Conservation (phyloP, 345 rosid genomes). For the Linum usitatissimum region DNA sequence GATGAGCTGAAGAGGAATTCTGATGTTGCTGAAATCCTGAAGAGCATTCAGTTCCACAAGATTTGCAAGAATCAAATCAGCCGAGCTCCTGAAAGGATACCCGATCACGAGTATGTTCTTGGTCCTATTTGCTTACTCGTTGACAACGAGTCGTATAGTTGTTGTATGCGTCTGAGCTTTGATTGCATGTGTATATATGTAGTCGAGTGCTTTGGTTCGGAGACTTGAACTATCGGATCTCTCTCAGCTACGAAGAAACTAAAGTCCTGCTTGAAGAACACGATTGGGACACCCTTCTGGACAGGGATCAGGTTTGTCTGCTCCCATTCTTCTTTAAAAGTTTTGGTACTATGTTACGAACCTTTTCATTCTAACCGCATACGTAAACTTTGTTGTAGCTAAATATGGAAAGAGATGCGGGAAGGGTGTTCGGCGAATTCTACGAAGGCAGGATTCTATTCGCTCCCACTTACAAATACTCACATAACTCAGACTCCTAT, state of each 20-base stretch:
- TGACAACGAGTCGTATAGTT: neutral
- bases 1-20: conserved; percentile 85
- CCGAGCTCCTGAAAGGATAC: conserved; percentile 55
- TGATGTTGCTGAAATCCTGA: conserved; percentile 74
- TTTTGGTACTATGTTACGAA: neutral
- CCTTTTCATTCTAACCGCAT: neutral
- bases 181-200: conserved; percentile 3
- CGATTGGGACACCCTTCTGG: conserved; percentile 72
- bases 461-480: conserved; percentile 86
- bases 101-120: conserved; percentile 58
- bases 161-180: neutral
- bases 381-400: conserved; percentile 24
- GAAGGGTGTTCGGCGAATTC: conserved; percentile 69
- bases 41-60: conserved; percentile 58
- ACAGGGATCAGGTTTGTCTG: conserved; percentile 72
- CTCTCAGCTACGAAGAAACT: conserved; percentile 78
- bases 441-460: conserved; percentile 66
- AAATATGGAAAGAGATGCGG: conserved; percentile 77
- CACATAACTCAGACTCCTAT: conserved; percentile 76
- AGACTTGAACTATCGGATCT: conserved; percentile 76
- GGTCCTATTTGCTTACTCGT: neutral
- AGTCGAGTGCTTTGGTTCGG: conserved; percentile 94
- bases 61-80: conserved; percentile 50
- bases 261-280: conserved; percentile 50
- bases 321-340: neutral